Evolutionary conservation across 2,329 filamentous ascomycete species (phyloP).

Genomic region (Lachnellula subtilissima): DNA sequence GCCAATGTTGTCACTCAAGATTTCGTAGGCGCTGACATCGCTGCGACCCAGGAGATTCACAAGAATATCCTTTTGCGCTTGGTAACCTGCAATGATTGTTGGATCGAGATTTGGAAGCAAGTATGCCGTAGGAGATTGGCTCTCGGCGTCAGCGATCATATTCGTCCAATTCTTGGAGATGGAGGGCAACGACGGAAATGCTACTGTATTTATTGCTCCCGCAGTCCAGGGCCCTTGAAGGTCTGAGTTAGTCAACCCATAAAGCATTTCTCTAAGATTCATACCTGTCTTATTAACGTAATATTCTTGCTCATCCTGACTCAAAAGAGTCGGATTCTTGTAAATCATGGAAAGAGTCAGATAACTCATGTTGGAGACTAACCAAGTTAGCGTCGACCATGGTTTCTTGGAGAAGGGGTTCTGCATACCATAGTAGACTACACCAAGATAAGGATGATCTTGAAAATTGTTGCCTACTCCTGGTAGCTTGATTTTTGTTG

Average conservation of each 20-base stretch:
- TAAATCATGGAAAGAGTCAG: slow-evolving; percentile 17
- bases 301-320: slow-evolving; percentile 20
- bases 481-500: slow-evolving; percentile 50
- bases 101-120: slow-evolving; percentile 18
- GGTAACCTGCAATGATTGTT: slow-evolving; percentile 21
- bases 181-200: slow-evolving; percentile 22
- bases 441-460: slow-evolving; percentile 41
- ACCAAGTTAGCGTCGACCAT: slow-evolving; percentile 5
- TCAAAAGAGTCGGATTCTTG: slow-evolving; percentile 13
- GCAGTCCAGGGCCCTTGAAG: slow-evolving; percentile 23
- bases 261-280: not conserved
- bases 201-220: slow-evolving; percentile 26
- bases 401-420: too few relatives aligned
- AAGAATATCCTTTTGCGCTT: slow-evolving; percentile 19
- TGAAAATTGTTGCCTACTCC: slow-evolving; percentile 59
- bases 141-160: slow-evolving; percentile 17
- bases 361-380: slow-evolving; percentile 22
- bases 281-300: slow-evolving; percentile 25
- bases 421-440: slow-evolving; percentile 21
- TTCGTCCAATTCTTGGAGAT: slow-evolving; percentile 18
- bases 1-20: slow-evolving; percentile 22
- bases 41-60: slow-evolving; percentile 11
- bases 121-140: slow-evolving; percentile 15
- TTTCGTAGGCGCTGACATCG: slow-evolving; percentile 23
- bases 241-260: not conserved